Evolutionary conservation across 2,329 filamentous ascomycete species (phyloP).

Genomic region (Chalara sp.): DNA sequence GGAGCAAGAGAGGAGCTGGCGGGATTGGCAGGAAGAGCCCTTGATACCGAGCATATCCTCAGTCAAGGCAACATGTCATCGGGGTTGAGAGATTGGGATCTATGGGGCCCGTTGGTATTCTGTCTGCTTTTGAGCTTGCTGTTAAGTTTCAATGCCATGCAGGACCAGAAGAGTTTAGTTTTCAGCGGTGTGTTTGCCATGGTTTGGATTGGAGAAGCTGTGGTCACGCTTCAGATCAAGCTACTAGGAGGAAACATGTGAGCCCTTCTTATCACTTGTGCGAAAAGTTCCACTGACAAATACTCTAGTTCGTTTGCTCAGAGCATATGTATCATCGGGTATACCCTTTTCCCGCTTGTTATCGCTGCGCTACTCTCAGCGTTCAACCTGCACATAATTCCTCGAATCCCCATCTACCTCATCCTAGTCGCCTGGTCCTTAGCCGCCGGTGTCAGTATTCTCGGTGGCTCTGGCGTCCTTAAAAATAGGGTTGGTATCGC

Average conservation of each 20-base stretch:
- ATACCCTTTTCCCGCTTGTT: constrained; percentile 94
- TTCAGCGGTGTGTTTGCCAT: constrained; percentile 96
- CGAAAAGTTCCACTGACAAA: neutral
- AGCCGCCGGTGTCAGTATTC: constrained; percentile 53
- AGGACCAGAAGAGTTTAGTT: constrained; percentile 77
- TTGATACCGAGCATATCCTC: constrained; percentile 56
- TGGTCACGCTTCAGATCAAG: constrained; percentile 97
- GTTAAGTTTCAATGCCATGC: constrained; percentile 72
- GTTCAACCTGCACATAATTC: constrained; percentile 69
- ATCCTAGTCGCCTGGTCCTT: constrained; percentile 87
- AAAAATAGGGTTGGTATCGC: constrained; percentile 11
- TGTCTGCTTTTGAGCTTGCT: constrained; percentile 83
- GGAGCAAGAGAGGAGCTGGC: constrained; percentile 57
- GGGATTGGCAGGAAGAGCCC: constrained; percentile 52
- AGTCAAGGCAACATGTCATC: constrained; percentile 72
- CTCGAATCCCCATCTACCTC: constrained; percentile 84
- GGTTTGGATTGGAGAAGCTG: constrained; percentile 93
- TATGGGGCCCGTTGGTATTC: constrained; percentile 96
- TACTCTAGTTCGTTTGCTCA: constrained; percentile 83
- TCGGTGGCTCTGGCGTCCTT: constrained; percentile 10
- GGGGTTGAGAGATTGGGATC: constrained; percentile 90
- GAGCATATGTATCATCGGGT: constrained; percentile 95
- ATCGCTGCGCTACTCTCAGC: constrained; percentile 88
- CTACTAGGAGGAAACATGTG: constrained; percentile 95
- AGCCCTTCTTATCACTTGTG: constrained; percentile 33